Evolutionary conservation across 202 grass and related monocot genomes (phyloP), one percentile per base, ranked within the genome.

Genomic region (Panicum virgatum): DNA sequence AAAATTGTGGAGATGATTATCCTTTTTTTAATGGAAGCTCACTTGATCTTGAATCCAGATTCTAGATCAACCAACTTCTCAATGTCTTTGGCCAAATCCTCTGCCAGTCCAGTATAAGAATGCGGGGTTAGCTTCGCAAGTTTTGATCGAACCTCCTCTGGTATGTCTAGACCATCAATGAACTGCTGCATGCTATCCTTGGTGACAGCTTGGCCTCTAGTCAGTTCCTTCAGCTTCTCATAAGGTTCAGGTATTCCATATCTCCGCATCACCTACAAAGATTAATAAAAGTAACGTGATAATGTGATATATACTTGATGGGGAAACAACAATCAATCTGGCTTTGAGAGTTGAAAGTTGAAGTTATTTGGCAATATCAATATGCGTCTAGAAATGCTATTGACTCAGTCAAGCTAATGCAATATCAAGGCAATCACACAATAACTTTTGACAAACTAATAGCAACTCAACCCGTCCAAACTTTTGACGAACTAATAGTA

Each of bases 211-310:
- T 88, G 89, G 48, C 96, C 96, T 86, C 90, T 93, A 11, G 87
- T 93, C 40, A 95, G 48, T 27, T 98, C 92, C 88, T 98, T 98
- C 71, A 98, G 88, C 74, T 95, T 98, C 77, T 98, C 92, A 60
- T 95, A 95, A 44, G 90, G 86, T 65, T 95, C 85, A 38, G 92
- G 89, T 57, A 98, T 87, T 25, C 84, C 88, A 83, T 96, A 91
- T 78, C 96, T 95, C 87, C 96, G 83, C 96, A 96, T 98, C 30
- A 98, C 92, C 92, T 98, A 75, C 73, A 78, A 75, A 74, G 54
- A 66, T 66, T 18, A 42, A 57, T 26, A 64, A 69, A 2, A 13
- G 36, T 61, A 72, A 67, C 4, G 18, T 29, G 32, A 51, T 66
- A 63, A 66, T 11, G 25, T 22, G 23, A 66, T 66, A 82, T 47